Conservation (phyloP, 306 rosid genomes). For the Abrus precatorius region DNA sequence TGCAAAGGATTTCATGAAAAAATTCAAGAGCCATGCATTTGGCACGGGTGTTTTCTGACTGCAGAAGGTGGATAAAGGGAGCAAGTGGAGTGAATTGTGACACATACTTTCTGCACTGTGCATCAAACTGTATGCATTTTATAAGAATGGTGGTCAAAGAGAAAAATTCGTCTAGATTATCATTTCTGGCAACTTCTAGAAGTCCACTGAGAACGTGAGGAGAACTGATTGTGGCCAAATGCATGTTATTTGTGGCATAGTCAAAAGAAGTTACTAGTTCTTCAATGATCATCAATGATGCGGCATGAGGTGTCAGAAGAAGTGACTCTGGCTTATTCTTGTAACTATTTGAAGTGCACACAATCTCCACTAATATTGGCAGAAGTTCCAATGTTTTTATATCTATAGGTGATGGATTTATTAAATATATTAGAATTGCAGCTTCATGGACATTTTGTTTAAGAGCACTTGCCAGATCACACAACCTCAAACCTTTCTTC, state of each 20-base stretch:
- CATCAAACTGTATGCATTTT: constrained; percentile 74
- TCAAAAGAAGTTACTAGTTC: constrained; percentile 80
- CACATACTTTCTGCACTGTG: constrained; percentile 71
- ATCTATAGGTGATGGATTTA: constrained; percentile 81
- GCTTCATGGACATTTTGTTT: constrained; percentile 84
- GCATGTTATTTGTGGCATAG: constrained; percentile 70
- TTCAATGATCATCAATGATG: constrained; percentile 81
- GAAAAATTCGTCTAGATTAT: constrained; percentile 64
- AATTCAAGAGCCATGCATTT: constrained; percentile 70
- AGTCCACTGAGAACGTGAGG: constrained; percentile 74
- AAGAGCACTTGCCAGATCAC: constrained; percentile 81
- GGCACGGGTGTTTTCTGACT: constrained; percentile 62
- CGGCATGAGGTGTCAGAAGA: constrained; percentile 75
- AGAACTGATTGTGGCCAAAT: constrained; percentile 79
- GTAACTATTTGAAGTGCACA: constrained; percentile 63
- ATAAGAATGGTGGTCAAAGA: constrained; percentile 78
- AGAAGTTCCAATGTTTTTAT: constrained; percentile 71
- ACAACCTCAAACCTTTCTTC: constrained; percentile 75
- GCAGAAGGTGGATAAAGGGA: constrained; percentile 69
- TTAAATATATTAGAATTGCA: constrained; percentile 72
- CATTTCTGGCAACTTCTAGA: constrained; percentile 70
- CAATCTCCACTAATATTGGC: constrained; percentile 75
- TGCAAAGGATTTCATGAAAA: constrained; percentile 76
- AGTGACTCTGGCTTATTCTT: constrained; percentile 60
- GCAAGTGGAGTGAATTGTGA: constrained; percentile 70